These are phyloP conservation scores for Bretziella fagacearum DNA, from an alignment of 2,329 filamentous ascomycete genomes.

Conservation along the genomic window DNA sequence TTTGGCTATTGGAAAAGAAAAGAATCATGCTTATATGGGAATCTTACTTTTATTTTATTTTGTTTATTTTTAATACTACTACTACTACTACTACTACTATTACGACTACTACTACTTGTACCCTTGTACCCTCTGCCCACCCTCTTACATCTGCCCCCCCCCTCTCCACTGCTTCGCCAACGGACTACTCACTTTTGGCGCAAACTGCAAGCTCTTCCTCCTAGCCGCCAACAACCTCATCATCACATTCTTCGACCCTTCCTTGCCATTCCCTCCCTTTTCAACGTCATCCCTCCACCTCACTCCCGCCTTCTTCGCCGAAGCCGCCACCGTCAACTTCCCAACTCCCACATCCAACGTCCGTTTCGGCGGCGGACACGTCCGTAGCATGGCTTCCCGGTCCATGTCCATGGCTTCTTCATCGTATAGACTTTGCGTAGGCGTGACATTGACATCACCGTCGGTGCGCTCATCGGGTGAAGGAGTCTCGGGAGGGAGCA, in stretches of 20 bases:
- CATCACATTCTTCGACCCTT: conserved; percentile 37
- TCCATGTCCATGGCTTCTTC: conserved; percentile 27
- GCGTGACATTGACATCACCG: conserved; percentile 5
- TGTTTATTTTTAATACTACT: too few species aligned
- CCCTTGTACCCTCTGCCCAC: background rate
- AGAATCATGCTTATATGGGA: too few species aligned
- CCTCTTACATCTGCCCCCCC: conserved; percentile 1
- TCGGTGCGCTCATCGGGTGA: conserved; percentile 22
- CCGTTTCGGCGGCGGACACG: conserved; percentile 19
- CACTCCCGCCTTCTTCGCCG: conserved; percentile 11
- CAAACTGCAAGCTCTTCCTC: conserved; percentile 62
- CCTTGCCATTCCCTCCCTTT: conserved; percentile 21
- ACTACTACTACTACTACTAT: too few species aligned
- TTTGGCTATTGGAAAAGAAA: too few species aligned
- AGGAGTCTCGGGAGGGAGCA: conserved; percentile 31
- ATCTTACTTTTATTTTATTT: too few species aligned
- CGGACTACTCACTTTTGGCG: conserved; percentile 58
- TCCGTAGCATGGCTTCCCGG: conserved; percentile 20
- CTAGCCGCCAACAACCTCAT: conserved; percentile 52
- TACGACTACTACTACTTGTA: too few species aligned
- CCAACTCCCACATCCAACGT: background rate
- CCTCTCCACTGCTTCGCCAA: conserved; percentile 40
- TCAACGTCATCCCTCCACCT: background rate
- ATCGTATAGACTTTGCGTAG: conserved; percentile 15
- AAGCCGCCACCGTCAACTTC: conserved; percentile 27